phyloP scores from a whole-genome alignment of 1,139 yeast species.

The Waltiozyma sp. region DNA sequence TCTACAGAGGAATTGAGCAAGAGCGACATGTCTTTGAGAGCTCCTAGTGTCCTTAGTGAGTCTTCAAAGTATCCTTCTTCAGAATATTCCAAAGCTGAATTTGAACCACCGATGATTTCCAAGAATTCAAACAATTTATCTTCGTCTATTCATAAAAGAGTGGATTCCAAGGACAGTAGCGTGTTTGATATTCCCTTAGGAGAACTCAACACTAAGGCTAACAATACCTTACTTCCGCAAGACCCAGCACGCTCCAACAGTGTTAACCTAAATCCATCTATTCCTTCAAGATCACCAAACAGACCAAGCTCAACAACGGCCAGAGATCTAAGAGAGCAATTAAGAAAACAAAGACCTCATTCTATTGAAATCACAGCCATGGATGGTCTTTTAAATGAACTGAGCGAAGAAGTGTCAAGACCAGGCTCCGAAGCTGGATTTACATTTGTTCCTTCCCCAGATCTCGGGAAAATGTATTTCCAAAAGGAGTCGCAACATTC shows the following conservation, averaged over 20 bases:
- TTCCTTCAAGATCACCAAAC: conserved; percentile 19
- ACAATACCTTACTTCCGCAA: conserved; percentile 1
- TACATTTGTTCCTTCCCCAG: neutral
- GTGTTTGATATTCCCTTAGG: conserved; percentile 16
- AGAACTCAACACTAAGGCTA: conserved; percentile 13
- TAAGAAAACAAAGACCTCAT: conserved; percentile 1
- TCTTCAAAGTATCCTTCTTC: conserved; percentile 9
- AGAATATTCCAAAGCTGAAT: conserved; percentile 5
- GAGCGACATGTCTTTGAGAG: conserved; percentile 2
- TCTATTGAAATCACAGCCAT: conserved; percentile 2
- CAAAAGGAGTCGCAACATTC: conserved; percentile 1
- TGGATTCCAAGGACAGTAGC: conserved; percentile 5
- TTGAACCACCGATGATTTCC: neutral
- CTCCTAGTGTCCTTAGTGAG: conserved; percentile 4
- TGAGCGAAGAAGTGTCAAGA: conserved; percentile 7
- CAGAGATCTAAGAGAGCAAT: neutral
- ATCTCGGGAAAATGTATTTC: neutral
- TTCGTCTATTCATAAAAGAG: neutral
- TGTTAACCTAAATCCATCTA: conserved; percentile 10
- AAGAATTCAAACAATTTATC: neutral
- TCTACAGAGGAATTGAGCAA: conserved; percentile 1
- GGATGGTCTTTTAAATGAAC: conserved; percentile 8
- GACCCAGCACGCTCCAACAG: conserved; percentile 7
- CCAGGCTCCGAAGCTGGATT: conserved; percentile 1
- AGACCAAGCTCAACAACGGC: conserved; percentile 13